phyloP scores from a whole-genome alignment of 768 basidiomycete genomes.

The Russula ochroleuca region DNA sequence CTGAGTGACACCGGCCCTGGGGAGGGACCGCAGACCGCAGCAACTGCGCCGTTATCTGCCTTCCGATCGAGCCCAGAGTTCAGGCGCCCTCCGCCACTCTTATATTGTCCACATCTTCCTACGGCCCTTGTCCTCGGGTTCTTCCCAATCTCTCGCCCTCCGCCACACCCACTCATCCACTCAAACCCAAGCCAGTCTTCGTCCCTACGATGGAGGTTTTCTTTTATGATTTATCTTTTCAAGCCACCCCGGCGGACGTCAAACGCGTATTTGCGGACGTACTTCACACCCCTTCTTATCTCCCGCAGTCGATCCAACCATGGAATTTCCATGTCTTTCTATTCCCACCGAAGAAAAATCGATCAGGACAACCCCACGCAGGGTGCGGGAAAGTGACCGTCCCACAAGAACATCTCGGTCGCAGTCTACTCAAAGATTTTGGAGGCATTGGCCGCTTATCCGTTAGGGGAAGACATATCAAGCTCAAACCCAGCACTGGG shows the following conservation, averaged over 20 bases:
- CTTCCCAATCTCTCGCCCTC: background rate
- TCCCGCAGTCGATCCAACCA: slow-evolving; percentile 30
- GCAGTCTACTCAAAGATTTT: slow-evolving; percentile 43
- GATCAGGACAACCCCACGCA: slow-evolving; percentile 34
- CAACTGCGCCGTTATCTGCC: slow-evolving; percentile 12
- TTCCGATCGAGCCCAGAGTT: background rate
- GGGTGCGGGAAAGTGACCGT: slow-evolving; percentile 49
- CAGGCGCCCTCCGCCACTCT: background rate
- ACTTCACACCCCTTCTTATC: slow-evolving; percentile 45
- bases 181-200: background rate
- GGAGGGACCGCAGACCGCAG: background rate
- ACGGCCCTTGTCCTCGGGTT: background rate
- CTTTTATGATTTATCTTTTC: slow-evolving; percentile 31
- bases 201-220: slow-evolving; percentile 36
- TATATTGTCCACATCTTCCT: slow-evolving; percentile 3
- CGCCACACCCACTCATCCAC: background rate
- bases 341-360: slow-evolving; percentile 38
- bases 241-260: slow-evolving; percentile 25
- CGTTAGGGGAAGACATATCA: slow-evolving; percentile 36
- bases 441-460: slow-evolving; percentile 33
- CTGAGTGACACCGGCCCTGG: background rate
- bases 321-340: slow-evolving; percentile 55
- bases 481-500: slow-evolving; percentile 28
- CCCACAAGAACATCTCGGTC: slow-evolving; percentile 40
- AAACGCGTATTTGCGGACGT: slow-evolving; percentile 39